Conservation (phyloP, 2,329 filamentous ascomycete genomes). For the Cladosporium sp. region DNA sequence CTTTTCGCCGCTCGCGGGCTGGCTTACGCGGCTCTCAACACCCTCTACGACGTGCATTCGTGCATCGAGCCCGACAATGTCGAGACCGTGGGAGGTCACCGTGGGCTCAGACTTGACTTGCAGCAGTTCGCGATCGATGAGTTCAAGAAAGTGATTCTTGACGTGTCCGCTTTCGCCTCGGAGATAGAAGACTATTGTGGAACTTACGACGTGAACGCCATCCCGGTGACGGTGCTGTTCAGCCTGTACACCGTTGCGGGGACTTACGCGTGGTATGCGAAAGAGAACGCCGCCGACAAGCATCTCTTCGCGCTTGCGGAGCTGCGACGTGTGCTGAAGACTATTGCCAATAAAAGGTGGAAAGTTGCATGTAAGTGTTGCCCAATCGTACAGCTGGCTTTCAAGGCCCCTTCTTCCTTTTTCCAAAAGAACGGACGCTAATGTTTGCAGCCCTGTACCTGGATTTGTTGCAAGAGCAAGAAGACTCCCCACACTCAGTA, state of each 20-base stretch:
- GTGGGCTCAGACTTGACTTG: slow-evolving; percentile 1
- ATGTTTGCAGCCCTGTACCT: background rate
- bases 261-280: slow-evolving; percentile 19
- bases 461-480: background rate
- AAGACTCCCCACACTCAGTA: background rate
- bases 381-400: too few species aligned
- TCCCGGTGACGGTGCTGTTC: slow-evolving; percentile 16
- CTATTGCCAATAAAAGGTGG: background rate
- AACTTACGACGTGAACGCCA: slow-evolving; percentile 2
- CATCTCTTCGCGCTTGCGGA: slow-evolving; percentile 13
- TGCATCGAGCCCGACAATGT: slow-evolving; percentile 19
- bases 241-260: slow-evolving; percentile 16
- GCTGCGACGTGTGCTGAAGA: slow-evolving; percentile 9
- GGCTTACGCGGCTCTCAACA: slow-evolving; percentile 15
- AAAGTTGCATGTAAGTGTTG: slow-evolving; percentile 1
- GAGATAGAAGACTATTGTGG: slow-evolving; percentile 12
- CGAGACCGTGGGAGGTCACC: slow-evolving; percentile 9
- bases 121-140: slow-evolving; percentile 19
- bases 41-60: slow-evolving; percentile 20
- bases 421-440: too few species aligned
- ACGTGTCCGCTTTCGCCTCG: slow-evolving; percentile 13
- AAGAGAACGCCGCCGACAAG: slow-evolving; percentile 15
- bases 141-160: slow-evolving; percentile 13
- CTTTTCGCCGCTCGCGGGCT: slow-evolving; percentile 18
- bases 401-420: too few species aligned